Evolutionary conservation across 768 basidiomycete genomes (phyloP).

Genomic region (Suillus decipiens): DNA sequence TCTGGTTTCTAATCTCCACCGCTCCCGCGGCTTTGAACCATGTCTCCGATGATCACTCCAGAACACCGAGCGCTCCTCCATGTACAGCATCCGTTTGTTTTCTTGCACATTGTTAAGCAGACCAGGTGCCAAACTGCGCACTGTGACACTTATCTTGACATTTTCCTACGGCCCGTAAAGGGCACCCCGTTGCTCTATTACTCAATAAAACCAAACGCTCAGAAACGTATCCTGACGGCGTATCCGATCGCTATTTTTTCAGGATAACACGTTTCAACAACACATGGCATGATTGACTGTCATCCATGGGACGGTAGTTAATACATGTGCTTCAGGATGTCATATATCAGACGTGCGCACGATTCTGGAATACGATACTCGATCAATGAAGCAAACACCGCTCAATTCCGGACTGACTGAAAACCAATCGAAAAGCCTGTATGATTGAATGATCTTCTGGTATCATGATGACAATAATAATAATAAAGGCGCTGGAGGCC

Average conservation of each 20-base stretch:
- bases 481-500: constrained; percentile 13
- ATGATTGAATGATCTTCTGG: constrained; percentile 8
- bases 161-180: constrained; percentile 18
- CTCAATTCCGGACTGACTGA: neutral
- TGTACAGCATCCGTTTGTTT: constrained; percentile 17
- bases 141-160: constrained; percentile 29
- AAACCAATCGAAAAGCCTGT: constrained; percentile 4
- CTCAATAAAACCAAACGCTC: constrained; percentile 2
- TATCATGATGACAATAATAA: constrained; percentile 9
- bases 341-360: constrained; percentile 13
- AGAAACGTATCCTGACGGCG: neutral
- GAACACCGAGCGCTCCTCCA: constrained; percentile 9
- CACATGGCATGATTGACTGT: constrained; percentile 24
- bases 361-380: constrained; percentile 8
- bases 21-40: constrained; percentile 30
- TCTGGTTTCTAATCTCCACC: constrained; percentile 26
- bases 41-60: constrained; percentile 5
- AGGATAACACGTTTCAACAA: constrained; percentile 23
- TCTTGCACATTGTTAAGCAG: constrained; percentile 16
- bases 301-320: constrained; percentile 7
- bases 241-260: constrained; percentile 18
- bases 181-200: constrained; percentile 3
- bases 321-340: constrained; percentile 10
- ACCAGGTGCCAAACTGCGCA: constrained; percentile 22
- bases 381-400: constrained; percentile 15